phyloP scores from a whole-genome alignment of 371 early-diverging fungal genomes.

The Massospora cicadina region DNA sequence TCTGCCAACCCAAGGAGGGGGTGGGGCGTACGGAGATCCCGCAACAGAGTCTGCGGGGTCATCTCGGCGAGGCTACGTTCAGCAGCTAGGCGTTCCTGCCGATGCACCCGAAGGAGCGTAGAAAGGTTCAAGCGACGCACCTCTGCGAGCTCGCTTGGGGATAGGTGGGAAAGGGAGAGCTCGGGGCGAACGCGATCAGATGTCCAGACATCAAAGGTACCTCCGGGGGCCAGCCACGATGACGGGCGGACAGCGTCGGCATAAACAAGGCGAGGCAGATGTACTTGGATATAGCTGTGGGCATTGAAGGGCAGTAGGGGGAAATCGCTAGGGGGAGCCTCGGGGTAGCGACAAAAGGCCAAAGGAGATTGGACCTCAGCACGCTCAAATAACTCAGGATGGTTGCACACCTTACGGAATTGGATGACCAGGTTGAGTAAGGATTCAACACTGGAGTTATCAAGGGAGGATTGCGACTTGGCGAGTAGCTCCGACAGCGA shows the following conservation, averaged over 20 bases:
- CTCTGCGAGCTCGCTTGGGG: not conserved
- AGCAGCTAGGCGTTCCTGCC: not conserved
- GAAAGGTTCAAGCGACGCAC: not conserved
- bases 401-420: slow-evolving; percentile 95
- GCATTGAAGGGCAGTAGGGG: slow-evolving; percentile 40
- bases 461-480: slow-evolving; percentile 41
- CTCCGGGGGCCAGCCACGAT: not conserved
- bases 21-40: not conserved
- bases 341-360: slow-evolving; percentile 35
- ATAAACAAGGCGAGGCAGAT: slow-evolving; percentile 48
- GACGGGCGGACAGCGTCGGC: not conserved
- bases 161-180: not conserved
- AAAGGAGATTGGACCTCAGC: slow-evolving; percentile 64
- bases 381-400: slow-evolving; percentile 95
- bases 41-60: not conserved
- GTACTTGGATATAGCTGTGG: slow-evolving; percentile 33
- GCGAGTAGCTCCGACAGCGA: slow-evolving; percentile 65
- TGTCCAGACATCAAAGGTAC: not conserved
- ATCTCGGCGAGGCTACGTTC: not conserved
- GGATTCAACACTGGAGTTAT: slow-evolving; percentile 45
- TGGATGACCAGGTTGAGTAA: slow-evolving; percentile 95
- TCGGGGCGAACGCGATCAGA: not conserved
- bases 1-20: slow-evolving; percentile 2
- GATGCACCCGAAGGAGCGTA: not conserved
- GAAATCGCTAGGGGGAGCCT: slow-evolving; percentile 32